A percentile compares a stretch with the other conserved stretches of the same genome.
phyloP scores from a whole-genome alignment of 148 eudicot genomes.

The Cornus kousa region DNA sequence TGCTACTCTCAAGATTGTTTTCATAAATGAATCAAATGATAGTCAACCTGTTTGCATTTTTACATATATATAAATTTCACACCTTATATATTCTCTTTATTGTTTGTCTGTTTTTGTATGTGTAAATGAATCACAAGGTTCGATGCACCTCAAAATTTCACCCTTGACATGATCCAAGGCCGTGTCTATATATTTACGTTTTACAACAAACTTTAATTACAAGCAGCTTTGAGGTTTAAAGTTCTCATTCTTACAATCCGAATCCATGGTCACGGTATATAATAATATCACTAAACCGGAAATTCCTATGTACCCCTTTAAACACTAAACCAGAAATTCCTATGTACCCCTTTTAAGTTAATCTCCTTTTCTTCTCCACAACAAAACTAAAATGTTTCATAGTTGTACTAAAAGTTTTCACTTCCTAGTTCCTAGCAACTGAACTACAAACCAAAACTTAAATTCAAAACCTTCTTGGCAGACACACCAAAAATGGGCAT shows the following conservation, averaged over 20 bases:
- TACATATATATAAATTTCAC: neutral
- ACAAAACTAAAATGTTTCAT: neutral
- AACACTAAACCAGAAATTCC: neutral
- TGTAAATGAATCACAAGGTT: neutral
- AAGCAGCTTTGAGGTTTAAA: neutral
- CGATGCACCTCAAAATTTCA: neutral
- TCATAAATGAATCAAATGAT: neutral
- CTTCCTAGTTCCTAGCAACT: neutral
- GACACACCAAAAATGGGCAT: neutral
- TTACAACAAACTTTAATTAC: neutral
- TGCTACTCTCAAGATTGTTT: neutral
- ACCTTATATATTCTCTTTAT: neutral
- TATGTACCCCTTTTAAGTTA: neutral
- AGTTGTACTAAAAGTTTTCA: neutral
- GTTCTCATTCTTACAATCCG: neutral
- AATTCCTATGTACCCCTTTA: neutral
- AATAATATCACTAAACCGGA: neutral
- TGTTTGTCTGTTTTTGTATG: neutral
- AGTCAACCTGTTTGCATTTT: neutral
- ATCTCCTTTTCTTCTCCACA: neutral
- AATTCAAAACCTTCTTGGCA: neutral
- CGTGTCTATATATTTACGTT: neutral
- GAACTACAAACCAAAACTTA: neutral
- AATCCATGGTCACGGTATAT: neutral
- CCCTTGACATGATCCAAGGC: slow-evolving; percentile 1